Conservation (phyloP, 768 basidiomycete genomes). For the Mycena maculata region DNA sequence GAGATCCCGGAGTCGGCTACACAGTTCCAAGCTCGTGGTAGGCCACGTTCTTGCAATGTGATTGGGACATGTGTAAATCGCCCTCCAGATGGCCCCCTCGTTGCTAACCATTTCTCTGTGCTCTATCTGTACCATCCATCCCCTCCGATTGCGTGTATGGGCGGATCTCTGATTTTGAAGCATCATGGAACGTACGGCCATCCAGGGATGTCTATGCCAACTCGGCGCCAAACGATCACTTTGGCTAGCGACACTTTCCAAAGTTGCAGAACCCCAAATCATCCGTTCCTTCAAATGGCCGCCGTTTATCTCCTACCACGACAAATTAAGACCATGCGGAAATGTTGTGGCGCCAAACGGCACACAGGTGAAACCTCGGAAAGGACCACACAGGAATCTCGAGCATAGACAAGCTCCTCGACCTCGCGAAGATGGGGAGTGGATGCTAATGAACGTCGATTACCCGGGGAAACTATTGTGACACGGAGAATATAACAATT, state of each 20-base stretch:
- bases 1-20: too few relatives aligned
- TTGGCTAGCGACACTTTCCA: background rate
- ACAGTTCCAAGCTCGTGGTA: too few relatives aligned
- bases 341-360: slow-evolving; percentile 1
- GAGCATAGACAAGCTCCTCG: background rate
- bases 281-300: background rate
- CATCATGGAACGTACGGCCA: too few relatives aligned
- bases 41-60: too few relatives aligned
- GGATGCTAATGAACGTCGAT: background rate
- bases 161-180: too few relatives aligned
- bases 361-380: slow-evolving; percentile 28
- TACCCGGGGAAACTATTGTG: slow-evolving; percentile 17
- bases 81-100: too few relatives aligned
- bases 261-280: background rate
- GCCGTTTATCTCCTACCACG: background rate
- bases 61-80: too few relatives aligned
- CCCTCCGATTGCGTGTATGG: too few relatives aligned
- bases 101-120: too few relatives aligned
- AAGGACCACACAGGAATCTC: background rate
- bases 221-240: background rate
- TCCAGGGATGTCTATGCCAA: too few relatives aligned
- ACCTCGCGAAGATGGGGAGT: background rate
- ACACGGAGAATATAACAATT: background rate
- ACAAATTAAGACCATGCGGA: slow-evolving; percentile 3
- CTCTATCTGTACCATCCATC: too few relatives aligned